phyloP scores from a whole-genome alignment of 2,329 filamentous ascomycete genomes.

The Talaromyces sp. region DNA sequence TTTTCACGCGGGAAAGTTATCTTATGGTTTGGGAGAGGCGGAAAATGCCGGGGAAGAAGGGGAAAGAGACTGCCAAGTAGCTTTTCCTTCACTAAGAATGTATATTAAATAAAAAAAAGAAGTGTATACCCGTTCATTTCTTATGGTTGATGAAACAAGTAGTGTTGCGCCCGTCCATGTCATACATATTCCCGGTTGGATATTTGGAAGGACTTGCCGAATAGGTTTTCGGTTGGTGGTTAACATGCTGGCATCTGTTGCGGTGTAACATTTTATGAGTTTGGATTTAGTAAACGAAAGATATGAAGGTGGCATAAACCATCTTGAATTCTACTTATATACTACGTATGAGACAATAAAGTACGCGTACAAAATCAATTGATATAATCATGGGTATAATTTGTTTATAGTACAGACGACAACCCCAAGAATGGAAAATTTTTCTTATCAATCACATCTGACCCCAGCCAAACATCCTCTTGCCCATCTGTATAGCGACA shows the following conservation, averaged over 20 bases:
- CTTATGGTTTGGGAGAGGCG: conserved; percentile 93
- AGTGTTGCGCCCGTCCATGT: background rate
- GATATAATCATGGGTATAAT: background rate
- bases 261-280: background rate
- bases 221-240: no score
- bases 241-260: no score
- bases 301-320: background rate
- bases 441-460: conserved; percentile 8
- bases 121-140: background rate
- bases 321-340: background rate
- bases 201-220: no score
- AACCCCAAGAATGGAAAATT: background rate
- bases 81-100: background rate
- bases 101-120: background rate
- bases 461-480: conserved; percentile 37
- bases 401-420: background rate
- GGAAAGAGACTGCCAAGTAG: conserved; percentile 3
- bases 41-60: conserved; percentile 40
- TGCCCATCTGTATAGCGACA: conserved; percentile 34
- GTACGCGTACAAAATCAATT: background rate
- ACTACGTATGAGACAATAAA: background rate
- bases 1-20: conserved; percentile 92
- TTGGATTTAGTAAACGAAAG: background rate
- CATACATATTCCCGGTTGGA: background rate
- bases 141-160: background rate